Percentiles rank a stretch among this genome's conserved stretches.
Conservation (phyloP, 2,329 filamentous ascomycete species). For the Dactylellina cionopaga region DNA sequence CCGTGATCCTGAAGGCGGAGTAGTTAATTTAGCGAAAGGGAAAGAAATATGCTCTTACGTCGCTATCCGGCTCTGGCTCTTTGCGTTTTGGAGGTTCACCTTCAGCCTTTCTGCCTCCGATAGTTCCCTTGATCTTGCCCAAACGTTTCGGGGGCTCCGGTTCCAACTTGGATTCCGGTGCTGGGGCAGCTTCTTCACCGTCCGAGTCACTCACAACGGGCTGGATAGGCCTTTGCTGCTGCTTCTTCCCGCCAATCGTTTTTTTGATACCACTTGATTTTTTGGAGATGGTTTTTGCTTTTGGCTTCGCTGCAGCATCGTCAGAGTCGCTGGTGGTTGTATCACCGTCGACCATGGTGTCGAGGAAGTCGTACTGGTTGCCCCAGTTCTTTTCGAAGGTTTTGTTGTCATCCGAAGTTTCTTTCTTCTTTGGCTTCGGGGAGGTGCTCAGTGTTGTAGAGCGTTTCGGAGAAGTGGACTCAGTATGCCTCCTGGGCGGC, state of each 20-base stretch:
- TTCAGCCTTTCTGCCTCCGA: constrained; percentile 31
- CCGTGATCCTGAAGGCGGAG: background rate
- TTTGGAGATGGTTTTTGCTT: constrained; percentile 2
- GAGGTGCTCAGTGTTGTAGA: constrained; percentile 8
- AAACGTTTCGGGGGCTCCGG: constrained; percentile 26
- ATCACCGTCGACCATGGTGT: constrained; percentile 25
- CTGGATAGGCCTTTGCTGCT: constrained; percentile 11
- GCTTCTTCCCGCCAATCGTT: constrained; percentile 35
- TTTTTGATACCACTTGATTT: constrained; percentile 32
- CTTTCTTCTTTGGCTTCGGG: constrained; percentile 9
- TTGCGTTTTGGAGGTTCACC: constrained; percentile 33
- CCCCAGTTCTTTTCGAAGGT: constrained; percentile 31
- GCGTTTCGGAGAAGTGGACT: constrained; percentile 4
- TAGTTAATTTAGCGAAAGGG: constrained; percentile 9
- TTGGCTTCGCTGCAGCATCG: constrained; percentile 6
- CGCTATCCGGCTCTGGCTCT: constrained; percentile 46
- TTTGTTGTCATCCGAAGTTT: background rate
- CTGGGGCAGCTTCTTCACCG: background rate
- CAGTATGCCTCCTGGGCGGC: background rate
- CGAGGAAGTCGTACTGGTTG: constrained; percentile 18
- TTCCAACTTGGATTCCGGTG: constrained; percentile 3
- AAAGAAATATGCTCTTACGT: constrained; percentile 42
- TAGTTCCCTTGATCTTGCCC: constrained; percentile 51
- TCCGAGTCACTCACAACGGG: background rate
- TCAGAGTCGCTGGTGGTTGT: constrained; percentile 37